Evolutionary conservation across 805 yeast genomes (phyloP).

Genomic region (Ogataea degrootiae): DNA sequence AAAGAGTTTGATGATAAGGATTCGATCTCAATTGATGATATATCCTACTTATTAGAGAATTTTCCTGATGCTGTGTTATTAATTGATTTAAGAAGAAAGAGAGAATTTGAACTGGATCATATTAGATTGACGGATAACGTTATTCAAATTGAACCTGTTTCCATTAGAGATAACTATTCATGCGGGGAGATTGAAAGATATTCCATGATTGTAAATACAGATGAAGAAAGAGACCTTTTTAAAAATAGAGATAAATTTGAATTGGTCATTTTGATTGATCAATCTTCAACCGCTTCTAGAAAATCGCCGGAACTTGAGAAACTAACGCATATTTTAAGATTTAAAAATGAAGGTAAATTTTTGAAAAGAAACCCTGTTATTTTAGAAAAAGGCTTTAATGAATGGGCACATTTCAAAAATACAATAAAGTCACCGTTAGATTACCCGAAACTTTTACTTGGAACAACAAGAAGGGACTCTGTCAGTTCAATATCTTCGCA

Average conservation of each 20-base stretch:
- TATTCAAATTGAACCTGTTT: slow-evolving; percentile 73
- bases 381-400: slow-evolving; percentile 57
- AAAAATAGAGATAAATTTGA: slow-evolving; percentile 50
- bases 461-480: slow-evolving; percentile 10
- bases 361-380: slow-evolving; percentile 39
- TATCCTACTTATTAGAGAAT: slow-evolving; percentile 26
- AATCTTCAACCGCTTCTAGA: slow-evolving; percentile 24
- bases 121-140: slow-evolving; percentile 49
- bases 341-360: slow-evolving; percentile 32
- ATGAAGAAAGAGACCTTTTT: slow-evolving; percentile 51
- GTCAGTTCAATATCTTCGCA: slow-evolving; percentile 8
- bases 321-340: slow-evolving; percentile 34
- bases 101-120: slow-evolving; percentile 59
- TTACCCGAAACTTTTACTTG: slow-evolving; percentile 16
- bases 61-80: slow-evolving; percentile 41
- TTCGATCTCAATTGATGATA: slow-evolving; percentile 16
- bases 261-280: slow-evolving; percentile 62
- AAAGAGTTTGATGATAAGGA: slow-evolving; percentile 6
- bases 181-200: slow-evolving; percentile 65
- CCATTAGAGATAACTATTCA: slow-evolving; percentile 43
- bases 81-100: slow-evolving; percentile 65
- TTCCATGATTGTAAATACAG: slow-evolving; percentile 53
- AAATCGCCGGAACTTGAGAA: slow-evolving; percentile 24
- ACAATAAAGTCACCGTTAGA: slow-evolving; percentile 18
- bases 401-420: slow-evolving; percentile 42